Base-by-base conservation (phyloP, 192 early-diverging fungal genomes). In the Tieghemiomyces parasiticus region DNA sequence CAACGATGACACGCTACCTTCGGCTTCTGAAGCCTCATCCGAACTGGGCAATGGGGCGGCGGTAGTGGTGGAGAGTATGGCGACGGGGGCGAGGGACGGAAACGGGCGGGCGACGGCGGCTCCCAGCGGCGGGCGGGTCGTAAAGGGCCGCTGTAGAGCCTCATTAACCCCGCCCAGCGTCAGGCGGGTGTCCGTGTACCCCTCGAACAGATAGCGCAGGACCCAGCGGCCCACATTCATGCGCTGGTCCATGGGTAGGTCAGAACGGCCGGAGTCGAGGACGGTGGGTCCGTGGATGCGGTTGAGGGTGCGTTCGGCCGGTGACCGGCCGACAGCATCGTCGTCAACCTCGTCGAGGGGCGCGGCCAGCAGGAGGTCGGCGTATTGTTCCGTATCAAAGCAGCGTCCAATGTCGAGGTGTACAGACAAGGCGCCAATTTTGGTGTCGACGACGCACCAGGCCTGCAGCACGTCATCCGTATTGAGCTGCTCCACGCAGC, bases 361-460 rank as follows among this genome's bases (percentile, higher is more conserved):
- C 6, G 61, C 45, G 3, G 25, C 29, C 1, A 53, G 52, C 52
- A 46, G 20, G 38, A 45, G 30, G 32, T 56, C 52, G 14, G 52
- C 31, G 19, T 53, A 63, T 46, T 55, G 44, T 9, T 54, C 52
- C 24, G 61, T 25, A 29, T 55, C 54, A 25, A 47, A 47, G 8
- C 58, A 42, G 2, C 58, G 42, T 14, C 45, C 45, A 45, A 46
- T 28, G 29, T 92, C 87, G 65, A 99, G 60, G 65, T 94, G 92
- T 4, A 98, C 82, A 4, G 88, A 89, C 31, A 98, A 67, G 8
- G 80, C 80, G 35, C 93, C 95, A 46, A 88, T 88, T 42, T 88
- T 85, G 9, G 85, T 95, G 70, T 96, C 92, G 12, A 99, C 78
- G 0, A 84, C 70, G 71, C 94, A 96, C 96, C 96, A 99, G 33